Evolutionary conservation across 352 stramenopile genomes (phyloP), one percentile per base, ranked within the genome.

Genomic region (Pythium volutum): DNA sequence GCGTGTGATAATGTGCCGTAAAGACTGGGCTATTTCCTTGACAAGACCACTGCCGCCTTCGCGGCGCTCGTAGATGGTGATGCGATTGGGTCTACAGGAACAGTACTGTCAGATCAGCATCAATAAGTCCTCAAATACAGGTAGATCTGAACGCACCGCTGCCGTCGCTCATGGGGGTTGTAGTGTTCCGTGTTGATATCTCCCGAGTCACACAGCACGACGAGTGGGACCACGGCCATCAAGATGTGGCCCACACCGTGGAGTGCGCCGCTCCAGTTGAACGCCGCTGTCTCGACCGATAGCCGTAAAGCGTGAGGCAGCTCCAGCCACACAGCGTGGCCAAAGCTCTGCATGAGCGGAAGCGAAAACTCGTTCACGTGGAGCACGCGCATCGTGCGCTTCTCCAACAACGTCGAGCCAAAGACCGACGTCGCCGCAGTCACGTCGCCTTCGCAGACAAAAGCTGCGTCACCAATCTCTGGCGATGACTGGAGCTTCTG

Each of bases 271-370:
- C 54, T 77, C 80, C 75, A 91, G 27, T 56, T 56, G 22, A 58
- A 69, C 7, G 62, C 64, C 0, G 34, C 62, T 0, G 25, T 52
- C 55, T 90, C 75, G 0, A 93, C 73, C 18, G 73, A 25, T 0
- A 70, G 56, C 31, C 70, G 69, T 14, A 95, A 41, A 33, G 50
- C 27, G 31, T 69, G 53, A 9, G 92, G 89, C 6, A 98, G 71
- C 69, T 99, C 96, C 15, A 99, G 71, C 97, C 97, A 99, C 14
- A 98, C 62, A 10, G 87, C 97, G 64, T 97, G 84, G 8, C 93
- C 98, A 45, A 97, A 95, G 53, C 87, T 95, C 74, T 99, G 89
- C 84, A 99, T 96, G 1, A 83, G 87, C 15, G 97, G 97, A n/a
- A 99, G 74, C 0, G 84, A 89, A 58, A 99, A 97, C 59, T 98